These are phyloP conservation scores for Tulasnella sp. DNA, from an alignment of 768 basidiomycete species.

Conservation along the genomic window DNA sequence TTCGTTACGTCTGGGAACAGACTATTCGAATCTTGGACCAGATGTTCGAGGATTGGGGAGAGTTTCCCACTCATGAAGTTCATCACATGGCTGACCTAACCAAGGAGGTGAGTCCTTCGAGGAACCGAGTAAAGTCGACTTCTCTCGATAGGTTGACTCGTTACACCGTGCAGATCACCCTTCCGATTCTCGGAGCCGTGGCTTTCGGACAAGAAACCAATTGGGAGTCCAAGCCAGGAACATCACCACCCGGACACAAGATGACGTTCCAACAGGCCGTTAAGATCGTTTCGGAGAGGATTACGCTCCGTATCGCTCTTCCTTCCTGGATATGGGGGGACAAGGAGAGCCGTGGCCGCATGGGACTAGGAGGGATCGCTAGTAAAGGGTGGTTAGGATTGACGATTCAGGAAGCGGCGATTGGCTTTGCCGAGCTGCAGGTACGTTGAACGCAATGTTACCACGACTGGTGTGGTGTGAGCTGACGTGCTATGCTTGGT, in stretches of 20 bases:
- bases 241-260: neutral
- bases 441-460: neutral
- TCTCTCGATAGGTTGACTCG: no score
- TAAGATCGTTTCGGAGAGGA: neutral
- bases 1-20: neutral
- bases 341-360: neutral
- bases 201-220: neutral
- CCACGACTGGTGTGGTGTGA: neutral
- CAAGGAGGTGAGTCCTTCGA: neutral
- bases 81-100: neutral
- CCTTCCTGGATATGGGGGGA: constrained; percentile 1
- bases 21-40: neutral
- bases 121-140: neutral
- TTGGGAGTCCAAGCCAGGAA: neutral
- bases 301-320: neutral
- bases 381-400: constrained; percentile 1
- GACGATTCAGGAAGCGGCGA: neutral
- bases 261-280: constrained; percentile 6
- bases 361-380: neutral
- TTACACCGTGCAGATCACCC: neutral
- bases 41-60: neutral
- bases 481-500: no score
- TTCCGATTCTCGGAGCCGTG: neutral
- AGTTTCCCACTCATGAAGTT: neutral
- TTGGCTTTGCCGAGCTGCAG: neutral